A percentile compares a stretch with the other conserved stretches of the same genome.
Conservation (phyloP, 192 early-diverging fungal genomes). For the Entophlyctis luteolus region DNA sequence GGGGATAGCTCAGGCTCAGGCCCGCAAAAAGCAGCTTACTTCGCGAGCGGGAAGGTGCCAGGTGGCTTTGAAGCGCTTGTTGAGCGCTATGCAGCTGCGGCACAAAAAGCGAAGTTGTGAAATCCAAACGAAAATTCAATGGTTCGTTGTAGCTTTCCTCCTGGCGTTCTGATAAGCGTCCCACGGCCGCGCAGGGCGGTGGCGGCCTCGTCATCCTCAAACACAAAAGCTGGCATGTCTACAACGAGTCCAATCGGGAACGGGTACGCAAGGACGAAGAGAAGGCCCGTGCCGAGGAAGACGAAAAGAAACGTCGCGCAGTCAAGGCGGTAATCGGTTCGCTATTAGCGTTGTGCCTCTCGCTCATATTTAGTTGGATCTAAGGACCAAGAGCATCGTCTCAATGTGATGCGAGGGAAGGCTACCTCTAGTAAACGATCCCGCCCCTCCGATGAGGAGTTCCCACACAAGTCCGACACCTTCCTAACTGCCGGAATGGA, state of each 20-base stretch:
- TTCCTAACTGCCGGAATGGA: background rate
- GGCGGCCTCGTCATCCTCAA: conserved; percentile 26
- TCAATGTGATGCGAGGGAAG: conserved; percentile 48
- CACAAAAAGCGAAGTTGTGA: conserved; percentile 1
- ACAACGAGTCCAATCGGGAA: conserved; percentile 67
- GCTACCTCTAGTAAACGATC: conserved; percentile 32
- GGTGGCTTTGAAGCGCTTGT: background rate
- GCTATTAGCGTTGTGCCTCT: background rate
- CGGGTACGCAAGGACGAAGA: conserved; percentile 66
- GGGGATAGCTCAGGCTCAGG: background rate
- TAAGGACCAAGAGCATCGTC: conserved; percentile 58
- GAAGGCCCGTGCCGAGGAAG: conserved; percentile 56
- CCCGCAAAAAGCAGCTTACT: background rate
- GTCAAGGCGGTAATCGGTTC: conserved; percentile 50
- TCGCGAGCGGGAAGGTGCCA: conserved; percentile 7
- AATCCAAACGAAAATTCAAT: background rate
- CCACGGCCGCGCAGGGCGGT: background rate
- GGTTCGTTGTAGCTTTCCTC: background rate
- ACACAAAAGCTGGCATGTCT: conserved; percentile 62
- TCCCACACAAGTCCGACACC: no score
- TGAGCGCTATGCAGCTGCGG: background rate
- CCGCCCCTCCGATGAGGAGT: no score
- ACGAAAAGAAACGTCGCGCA: conserved; percentile 44
- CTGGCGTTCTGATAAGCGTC: background rate
- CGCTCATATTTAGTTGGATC: background rate